These are phyloP conservation scores for Fusarium sublunatum DNA, from an alignment of 2,329 filamentous ascomycete species.

Conservation along the genomic window DNA sequence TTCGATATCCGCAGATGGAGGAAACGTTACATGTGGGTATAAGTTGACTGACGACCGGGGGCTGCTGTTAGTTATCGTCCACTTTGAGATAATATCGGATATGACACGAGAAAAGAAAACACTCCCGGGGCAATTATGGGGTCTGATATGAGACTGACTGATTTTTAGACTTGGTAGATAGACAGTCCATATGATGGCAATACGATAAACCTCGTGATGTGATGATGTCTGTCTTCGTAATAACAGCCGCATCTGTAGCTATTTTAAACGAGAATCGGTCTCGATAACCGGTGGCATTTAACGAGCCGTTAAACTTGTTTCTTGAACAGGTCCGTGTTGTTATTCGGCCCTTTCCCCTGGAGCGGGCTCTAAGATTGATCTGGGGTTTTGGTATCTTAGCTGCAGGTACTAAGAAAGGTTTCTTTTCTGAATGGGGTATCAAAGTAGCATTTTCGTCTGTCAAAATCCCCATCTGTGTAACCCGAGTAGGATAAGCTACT, in stretches of 20 bases:
- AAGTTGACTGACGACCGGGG: slow-evolving; percentile 29
- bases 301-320: slow-evolving; percentile 9
- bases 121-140: slow-evolving; percentile 22
- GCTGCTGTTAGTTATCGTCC: slow-evolving; percentile 12
- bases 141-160: neutral
- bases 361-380: slow-evolving; percentile 38
- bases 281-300: slow-evolving; percentile 10
- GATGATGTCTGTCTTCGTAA: slow-evolving; percentile 11
- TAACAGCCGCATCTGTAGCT: slow-evolving; percentile 9
- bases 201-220: slow-evolving; percentile 5
- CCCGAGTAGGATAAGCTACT: too few relatives aligned
- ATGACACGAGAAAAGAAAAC: slow-evolving; percentile 20
- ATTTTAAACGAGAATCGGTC: neutral
- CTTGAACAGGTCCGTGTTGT: slow-evolving; percentile 5
- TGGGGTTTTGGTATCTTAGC: slow-evolving; percentile 28
- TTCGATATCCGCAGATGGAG: slow-evolving; percentile 21
- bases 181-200: neutral
- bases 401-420: neutral
- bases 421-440: neutral
- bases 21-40: slow-evolving; percentile 41
- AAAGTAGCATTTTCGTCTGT: neutral
- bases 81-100: slow-evolving; percentile 12
- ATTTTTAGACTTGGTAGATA: too few relatives aligned
- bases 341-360: slow-evolving; percentile 44
- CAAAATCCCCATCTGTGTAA: neutral